Conservation (phyloP, 106 monocot genomes). For the Allium cepa region DNA sequence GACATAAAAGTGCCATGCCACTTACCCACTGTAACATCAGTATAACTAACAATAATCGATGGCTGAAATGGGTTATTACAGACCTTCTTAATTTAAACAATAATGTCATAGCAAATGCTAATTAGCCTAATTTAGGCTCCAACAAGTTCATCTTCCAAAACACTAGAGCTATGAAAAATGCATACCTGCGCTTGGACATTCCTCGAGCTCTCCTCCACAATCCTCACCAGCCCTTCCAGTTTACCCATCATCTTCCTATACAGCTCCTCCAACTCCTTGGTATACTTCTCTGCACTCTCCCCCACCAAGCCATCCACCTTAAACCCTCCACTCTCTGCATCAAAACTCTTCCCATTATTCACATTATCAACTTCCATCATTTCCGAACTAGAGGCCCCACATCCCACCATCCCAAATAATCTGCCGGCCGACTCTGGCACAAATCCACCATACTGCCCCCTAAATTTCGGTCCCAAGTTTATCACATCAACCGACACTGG, state of each 20-base stretch:
- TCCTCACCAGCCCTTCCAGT: constrained; percentile 37
- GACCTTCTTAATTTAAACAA: too few relatives aligned
- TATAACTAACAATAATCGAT: too few relatives aligned
- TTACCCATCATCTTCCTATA: constrained; percentile 52
- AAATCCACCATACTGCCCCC: constrained; percentile 36
- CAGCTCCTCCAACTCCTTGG: constrained; percentile 41
- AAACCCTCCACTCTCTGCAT: constrained; percentile 13
- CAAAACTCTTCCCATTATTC: constrained; percentile 19
- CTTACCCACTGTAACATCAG: too few relatives aligned
- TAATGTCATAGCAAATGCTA: too few relatives aligned
- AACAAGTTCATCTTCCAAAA: neutral
- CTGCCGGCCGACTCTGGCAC: constrained; percentile 16
- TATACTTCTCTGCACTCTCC: constrained; percentile 18
- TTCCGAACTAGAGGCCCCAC: neutral
- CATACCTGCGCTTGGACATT: constrained; percentile 53
- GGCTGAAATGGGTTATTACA: too few relatives aligned
- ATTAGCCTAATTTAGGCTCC: neutral
- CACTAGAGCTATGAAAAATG: neutral
- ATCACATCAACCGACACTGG: constrained; percentile 36
- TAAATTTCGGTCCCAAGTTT: constrained; percentile 46
- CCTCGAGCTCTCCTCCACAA: constrained; percentile 47
- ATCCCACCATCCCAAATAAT: constrained; percentile 21
- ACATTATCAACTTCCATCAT: constrained; percentile 11
- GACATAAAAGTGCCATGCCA: too few relatives aligned
- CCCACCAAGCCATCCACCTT: constrained; percentile 28